phyloP scores from a whole-genome alignment of 805 yeast species.

The Kluyveromyces starmeri region DNA sequence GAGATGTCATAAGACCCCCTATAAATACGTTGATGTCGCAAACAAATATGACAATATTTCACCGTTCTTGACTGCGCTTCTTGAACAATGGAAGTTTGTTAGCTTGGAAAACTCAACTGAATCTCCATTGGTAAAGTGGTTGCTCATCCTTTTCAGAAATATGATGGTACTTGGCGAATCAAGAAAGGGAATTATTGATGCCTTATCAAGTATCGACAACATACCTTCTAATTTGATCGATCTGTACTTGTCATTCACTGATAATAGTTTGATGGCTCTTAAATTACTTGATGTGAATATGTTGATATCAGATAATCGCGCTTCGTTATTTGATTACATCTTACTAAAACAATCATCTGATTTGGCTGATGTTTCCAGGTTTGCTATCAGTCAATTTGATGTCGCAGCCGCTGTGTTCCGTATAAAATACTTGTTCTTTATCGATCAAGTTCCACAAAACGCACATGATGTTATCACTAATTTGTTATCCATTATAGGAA shows the following conservation, averaged over 20 bases:
- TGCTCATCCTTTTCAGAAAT: slow-evolving; percentile 39
- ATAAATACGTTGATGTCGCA: slow-evolving; percentile 66
- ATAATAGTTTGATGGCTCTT: slow-evolving; percentile 9
- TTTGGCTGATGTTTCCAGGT: slow-evolving; percentile 25
- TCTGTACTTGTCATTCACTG: slow-evolving; percentile 18
- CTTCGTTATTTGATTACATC: slow-evolving; percentile 31
- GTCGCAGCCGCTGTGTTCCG: slow-evolving; percentile 38
- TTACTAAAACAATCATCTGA: slow-evolving; percentile 24
- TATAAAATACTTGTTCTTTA: slow-evolving; percentile 26
- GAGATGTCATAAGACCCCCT: slow-evolving; percentile 67
- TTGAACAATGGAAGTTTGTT: slow-evolving; percentile 64
- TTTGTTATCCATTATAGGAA: slow-evolving; percentile 39
- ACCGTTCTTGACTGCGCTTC: slow-evolving; percentile 46
- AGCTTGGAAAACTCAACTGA: slow-evolving; percentile 16
- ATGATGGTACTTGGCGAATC: slow-evolving; percentile 55
- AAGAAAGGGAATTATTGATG: slow-evolving; percentile 10
- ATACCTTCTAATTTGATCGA: slow-evolving; percentile 8
- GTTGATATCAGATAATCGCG: slow-evolving; percentile 11
- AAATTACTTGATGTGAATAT: slow-evolving; percentile 13
- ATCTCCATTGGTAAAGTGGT: slow-evolving; percentile 37
- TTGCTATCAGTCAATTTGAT: slow-evolving; percentile 41
- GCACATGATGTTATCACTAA: slow-evolving; percentile 26
- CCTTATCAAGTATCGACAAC: slow-evolving; percentile 8
- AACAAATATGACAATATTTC: slow-evolving; percentile 33
- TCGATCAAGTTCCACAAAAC: slow-evolving; percentile 12